Percentiles rank a stretch among this genome's conserved stretches.
Conservation (phyloP, 2,329 filamentous ascomycete species). For the Diaporthe sp. region DNA sequence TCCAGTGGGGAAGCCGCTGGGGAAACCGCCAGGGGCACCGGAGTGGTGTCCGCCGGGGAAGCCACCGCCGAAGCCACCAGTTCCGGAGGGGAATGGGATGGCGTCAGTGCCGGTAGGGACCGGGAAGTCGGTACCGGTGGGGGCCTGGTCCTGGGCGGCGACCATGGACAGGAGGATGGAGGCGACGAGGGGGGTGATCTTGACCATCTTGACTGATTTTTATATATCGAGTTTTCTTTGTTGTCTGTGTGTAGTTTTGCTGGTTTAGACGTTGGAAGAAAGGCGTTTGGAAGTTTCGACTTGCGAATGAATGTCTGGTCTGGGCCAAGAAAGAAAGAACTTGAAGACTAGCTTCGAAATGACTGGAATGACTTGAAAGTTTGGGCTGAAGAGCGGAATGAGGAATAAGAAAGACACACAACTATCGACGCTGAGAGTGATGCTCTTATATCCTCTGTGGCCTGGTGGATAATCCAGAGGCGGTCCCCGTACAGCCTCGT, state of each 20-base stretch:
- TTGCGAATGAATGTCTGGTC: slow-evolving; percentile 38
- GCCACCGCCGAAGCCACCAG: slow-evolving; percentile 17
- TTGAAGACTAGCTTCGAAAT: slow-evolving; percentile 40
- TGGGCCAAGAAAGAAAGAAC: slow-evolving; percentile 36
- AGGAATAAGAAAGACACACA: slow-evolving; percentile 10
- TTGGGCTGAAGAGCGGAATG: slow-evolving; percentile 36
- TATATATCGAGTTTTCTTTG: not conserved
- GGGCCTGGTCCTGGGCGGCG: slow-evolving; percentile 33
- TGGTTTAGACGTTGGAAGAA: slow-evolving; percentile 20
- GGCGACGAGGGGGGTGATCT: slow-evolving; percentile 38
- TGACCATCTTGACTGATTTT: slow-evolving; percentile 40
- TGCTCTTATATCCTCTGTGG: slow-evolving; percentile 30
- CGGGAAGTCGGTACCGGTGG: slow-evolving; percentile 22
- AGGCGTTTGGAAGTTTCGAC: slow-evolving; percentile 34
- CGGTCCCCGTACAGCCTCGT: not conserved
- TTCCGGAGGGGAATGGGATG: not conserved
- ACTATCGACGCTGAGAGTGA: not conserved
- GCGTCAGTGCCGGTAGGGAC: slow-evolving; percentile 34
- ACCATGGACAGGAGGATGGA: slow-evolving; percentile 36
- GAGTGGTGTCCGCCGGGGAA: slow-evolving; percentile 12
- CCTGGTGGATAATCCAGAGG: not conserved
- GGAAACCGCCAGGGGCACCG: slow-evolving; percentile 16
- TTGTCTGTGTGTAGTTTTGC: not conserved
- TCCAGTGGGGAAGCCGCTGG: slow-evolving; percentile 20
- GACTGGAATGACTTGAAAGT: slow-evolving; percentile 35